Conservation (phyloP, 768 basidiomycete species). For the Tulasnella sp. region DNA sequence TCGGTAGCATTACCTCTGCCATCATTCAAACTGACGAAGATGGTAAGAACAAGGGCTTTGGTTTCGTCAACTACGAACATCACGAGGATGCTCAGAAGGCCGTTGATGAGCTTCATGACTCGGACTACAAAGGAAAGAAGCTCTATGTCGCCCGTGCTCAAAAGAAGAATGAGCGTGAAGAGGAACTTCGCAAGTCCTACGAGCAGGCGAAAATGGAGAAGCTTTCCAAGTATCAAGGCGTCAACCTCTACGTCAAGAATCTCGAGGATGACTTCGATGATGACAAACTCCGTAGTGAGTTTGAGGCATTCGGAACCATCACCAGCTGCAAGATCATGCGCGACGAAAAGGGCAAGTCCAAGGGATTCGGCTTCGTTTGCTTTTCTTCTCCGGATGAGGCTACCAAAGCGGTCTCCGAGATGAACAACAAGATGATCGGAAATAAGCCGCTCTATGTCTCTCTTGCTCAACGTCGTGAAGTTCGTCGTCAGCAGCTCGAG, state of each 20-base stretch:
- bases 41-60: conserved; percentile 92
- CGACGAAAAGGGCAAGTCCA: conserved; percentile 84
- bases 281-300: conserved; percentile 90
- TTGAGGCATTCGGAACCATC: conserved; percentile 92
- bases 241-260: conserved; percentile 99
- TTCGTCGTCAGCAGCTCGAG: conserved; percentile 95
- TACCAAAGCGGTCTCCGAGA: conserved; percentile 97
- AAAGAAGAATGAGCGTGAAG: conserved; percentile 97
- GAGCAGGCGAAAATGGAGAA: conserved; percentile 97
- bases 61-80: conserved; percentile 90
- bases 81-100: conserved; percentile 90
- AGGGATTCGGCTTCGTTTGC: conserved; percentile 98
- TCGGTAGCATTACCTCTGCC: conserved; percentile 79
- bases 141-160: conserved; percentile 94
- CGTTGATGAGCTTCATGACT: conserved; percentile 80
- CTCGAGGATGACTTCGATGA: conserved; percentile 96
- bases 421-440: conserved; percentile 99
- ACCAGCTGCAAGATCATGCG: conserved; percentile 99
- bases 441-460: conserved; percentile 98
- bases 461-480: conserved; percentile 94
- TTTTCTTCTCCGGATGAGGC: conserved; percentile 98
- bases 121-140: conserved; percentile 71
- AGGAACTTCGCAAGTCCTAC: conserved; percentile 84
- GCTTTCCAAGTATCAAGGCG: conserved; percentile 94
- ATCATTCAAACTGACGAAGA: conserved; percentile 71